These are phyloP conservation scores for Dacryopinax primogenitus DNA, from an alignment of 768 basidiomycete genomes.

Conservation along the genomic window DNA sequence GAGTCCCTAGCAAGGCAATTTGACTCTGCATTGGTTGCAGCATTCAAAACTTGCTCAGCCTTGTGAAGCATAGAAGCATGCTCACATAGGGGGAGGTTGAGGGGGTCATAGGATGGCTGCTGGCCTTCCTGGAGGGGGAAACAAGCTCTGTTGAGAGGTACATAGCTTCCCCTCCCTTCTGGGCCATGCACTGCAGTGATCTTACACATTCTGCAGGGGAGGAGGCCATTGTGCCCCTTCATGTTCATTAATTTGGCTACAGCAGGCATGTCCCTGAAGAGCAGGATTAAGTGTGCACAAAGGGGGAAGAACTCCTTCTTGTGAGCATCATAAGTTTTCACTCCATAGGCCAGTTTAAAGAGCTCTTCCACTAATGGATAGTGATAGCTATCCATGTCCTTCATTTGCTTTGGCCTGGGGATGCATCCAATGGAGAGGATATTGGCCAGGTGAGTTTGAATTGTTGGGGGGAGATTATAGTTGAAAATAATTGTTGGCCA, in stretches of 20 bases:
- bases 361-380: too few relatives aligned
- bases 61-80: conserved; percentile 19
- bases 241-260: too few relatives aligned
- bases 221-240: too few relatives aligned
- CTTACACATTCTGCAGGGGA: too few relatives aligned
- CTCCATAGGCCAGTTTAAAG: too few relatives aligned
- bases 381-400: conserved; percentile 29
- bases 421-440: conserved; percentile 34
- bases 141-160: conserved; percentile 31
- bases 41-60: conserved; percentile 21
- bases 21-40: conserved; percentile 18
- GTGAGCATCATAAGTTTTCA: too few relatives aligned
- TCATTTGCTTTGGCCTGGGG: conserved; percentile 36
- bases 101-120: conserved; percentile 21
- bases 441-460: conserved; percentile 27
- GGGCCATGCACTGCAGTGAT: background rate
- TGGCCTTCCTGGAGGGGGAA: conserved; percentile 24
- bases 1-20: conserved; percentile 23
- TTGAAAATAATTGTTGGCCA: conserved; percentile 36
- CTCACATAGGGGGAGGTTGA: conserved; percentile 24
- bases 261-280: too few relatives aligned
- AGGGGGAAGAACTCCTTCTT: too few relatives aligned
- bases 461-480: conserved; percentile 34
- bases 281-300: too few relatives aligned
- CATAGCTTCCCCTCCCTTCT: background rate